Evolutionary conservation across 345 rosid genomes (phyloP).

Genomic region (rapeseed (Brassica napus)): DNA sequence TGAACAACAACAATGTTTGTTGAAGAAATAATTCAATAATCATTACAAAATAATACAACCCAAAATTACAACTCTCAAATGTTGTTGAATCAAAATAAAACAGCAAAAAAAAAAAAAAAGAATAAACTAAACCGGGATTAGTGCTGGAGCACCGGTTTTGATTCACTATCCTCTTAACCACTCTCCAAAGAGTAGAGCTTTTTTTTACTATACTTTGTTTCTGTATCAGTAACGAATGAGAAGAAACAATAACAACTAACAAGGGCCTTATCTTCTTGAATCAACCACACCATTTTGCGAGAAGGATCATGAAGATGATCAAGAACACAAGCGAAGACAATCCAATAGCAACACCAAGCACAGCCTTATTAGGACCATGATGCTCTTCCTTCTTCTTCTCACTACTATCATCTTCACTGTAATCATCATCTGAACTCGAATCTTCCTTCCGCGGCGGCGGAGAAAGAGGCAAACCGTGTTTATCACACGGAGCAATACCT

Average conservation of each 20-base stretch:
- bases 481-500: constrained; percentile 83
- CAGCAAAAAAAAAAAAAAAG: not conserved
- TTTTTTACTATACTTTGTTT: not conserved
- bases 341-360: constrained; percentile 85
- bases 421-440: constrained; percentile 55
- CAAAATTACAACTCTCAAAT: constrained; percentile 3
- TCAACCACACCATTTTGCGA: constrained; percentile 77
- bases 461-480: constrained; percentile 87
- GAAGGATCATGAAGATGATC: constrained; percentile 73
- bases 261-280: not conserved
- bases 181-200: constrained; percentile 6
- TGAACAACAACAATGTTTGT: constrained; percentile 9
- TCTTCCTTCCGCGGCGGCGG: constrained; percentile 71
- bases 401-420: constrained; percentile 43
- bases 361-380: constrained; percentile 84
- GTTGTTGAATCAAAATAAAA: constrained; percentile 14
- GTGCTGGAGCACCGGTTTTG: constrained; percentile 30
- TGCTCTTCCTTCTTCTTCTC: constrained; percentile 49
- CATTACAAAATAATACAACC: constrained; percentile 29
- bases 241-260: not conserved
- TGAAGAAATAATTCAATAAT: constrained; percentile 34
- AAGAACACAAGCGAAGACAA: constrained; percentile 84
- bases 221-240: constrained; percentile 23
- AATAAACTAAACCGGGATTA: constrained; percentile 27
- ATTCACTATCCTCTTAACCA: constrained; percentile 23